Evolutionary conservation across 2,329 filamentous ascomycete species (phyloP).

Genomic region (Aureobasidium sp.): DNA sequence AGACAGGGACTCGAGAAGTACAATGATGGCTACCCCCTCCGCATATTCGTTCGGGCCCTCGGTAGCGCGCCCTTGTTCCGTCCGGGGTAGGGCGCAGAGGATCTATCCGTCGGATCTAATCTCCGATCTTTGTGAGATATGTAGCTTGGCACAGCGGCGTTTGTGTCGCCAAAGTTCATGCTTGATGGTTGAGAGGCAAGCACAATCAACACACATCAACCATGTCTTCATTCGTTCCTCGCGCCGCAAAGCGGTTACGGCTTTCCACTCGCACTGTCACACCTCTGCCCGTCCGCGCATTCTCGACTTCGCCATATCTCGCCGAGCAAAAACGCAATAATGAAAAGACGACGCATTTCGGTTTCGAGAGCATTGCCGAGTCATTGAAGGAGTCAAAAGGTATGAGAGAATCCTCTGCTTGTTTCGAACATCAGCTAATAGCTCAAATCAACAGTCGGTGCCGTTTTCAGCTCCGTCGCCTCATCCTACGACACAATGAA

Average conservation of each 20-base stretch:
- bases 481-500: conserved; percentile 97
- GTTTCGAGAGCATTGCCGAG: conserved; percentile 77
- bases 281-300: not conserved
- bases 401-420: conserved; percentile 23
- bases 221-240: conserved; percentile 20
- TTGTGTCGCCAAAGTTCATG: not conserved
- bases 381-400: conserved; percentile 64
- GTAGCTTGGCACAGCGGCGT: not conserved
- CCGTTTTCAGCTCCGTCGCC: conserved; percentile 91
- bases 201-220: not conserved
- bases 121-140: not conserved
- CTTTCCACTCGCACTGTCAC: conserved; percentile 12
- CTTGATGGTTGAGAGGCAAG: not conserved
- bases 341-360: conserved; percentile 74
- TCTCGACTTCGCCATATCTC: not conserved
- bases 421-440: not conserved
- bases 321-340: conserved; percentile 20
- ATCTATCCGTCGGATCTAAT: conserved; percentile 8
- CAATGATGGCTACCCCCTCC: conserved; percentile 9
- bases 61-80: not conserved
- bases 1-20: not conserved
- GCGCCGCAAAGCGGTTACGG: conserved; percentile 25
- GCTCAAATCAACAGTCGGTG: conserved; percentile 51
- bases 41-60: not conserved
- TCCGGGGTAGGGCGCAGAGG: not conserved